Base-by-base conservation (phyloP, 805 yeast species). In the Zygoascus ofunaensis region DNA sequence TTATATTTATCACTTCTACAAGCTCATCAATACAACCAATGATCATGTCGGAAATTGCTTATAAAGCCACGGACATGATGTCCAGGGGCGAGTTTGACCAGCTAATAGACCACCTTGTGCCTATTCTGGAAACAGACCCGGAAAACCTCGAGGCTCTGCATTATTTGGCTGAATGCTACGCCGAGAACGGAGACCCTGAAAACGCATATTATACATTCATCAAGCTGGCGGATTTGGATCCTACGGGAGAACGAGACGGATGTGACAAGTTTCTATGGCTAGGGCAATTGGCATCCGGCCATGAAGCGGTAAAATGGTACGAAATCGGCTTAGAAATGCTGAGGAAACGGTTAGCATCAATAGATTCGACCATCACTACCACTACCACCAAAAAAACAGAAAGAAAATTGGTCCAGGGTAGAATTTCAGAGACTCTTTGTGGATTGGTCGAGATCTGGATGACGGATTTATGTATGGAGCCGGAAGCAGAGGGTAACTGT, bases 401-500 rank as follows among this genome's bases (percentile, higher is more conserved):
- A 18, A 52, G 48, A 24, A 37, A 37, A 4, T 44, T 57, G 15
- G 53, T 58, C 15, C 55, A 55, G 15, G 60, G 73, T 17, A 84
- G 82, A 58, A 59, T 86, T 39, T 77, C 82, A 50, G 83, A 80
- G 57, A 95, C 90, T 0, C 67, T 86, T 22, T 79, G 90, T 53
- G 80, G 95, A 4, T 74, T 82, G 67, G 83, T 92, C 56, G 98
- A 90, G 50, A 57, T 58, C 40, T 89, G 95, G 95, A 86, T 87
- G 97, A 90, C 97, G 1, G 97, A 90, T 67, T 68, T 89, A 51
- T 89, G 97, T 68, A 87, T 89, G 95, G 94, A 86, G 56, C 78
- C 78, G 2, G 79, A 81, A 52, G 97, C 97, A 2, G 97, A 92
- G 63, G 19, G 61, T 5, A 73, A 77, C 60, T 92, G 97, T 65